These are phyloP conservation scores for Corchorus capsularis DNA, from an alignment of 345 rosid species.

Conservation along the genomic window DNA sequence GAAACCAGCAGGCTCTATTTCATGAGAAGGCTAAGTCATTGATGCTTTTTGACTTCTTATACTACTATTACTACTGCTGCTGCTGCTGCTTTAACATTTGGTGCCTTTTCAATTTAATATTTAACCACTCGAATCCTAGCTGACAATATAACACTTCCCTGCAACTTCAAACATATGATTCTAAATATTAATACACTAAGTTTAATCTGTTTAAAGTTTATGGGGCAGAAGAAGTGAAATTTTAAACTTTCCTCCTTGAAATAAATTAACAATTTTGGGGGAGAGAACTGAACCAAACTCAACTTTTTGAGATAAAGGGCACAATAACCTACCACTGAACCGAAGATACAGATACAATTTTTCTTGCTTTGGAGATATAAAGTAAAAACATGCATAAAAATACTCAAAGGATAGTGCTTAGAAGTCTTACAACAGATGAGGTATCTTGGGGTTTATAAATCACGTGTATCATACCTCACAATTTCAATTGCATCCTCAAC, in stretches of 20 bases:
- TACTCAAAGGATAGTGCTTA: constrained; percentile 1
- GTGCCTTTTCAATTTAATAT: neutral
- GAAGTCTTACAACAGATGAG: neutral
- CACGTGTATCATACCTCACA: constrained; percentile 58
- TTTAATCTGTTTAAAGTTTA: constrained; percentile 2
- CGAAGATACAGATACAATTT: neutral
- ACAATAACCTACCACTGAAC: constrained; percentile 43
- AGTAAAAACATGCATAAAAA: neutral
- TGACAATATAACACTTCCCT: neutral
- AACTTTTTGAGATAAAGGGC: neutral
- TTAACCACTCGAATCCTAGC: neutral
- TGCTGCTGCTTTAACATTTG: neutral
- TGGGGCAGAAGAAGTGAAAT: neutral
- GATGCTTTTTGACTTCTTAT: neutral
- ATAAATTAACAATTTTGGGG: neutral
- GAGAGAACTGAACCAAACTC: neutral
- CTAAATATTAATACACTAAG: neutral
- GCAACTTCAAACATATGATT: neutral
- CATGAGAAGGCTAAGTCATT: neutral
- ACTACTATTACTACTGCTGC: neutral
- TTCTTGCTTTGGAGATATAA: neutral
- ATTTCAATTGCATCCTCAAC: constrained; percentile 90
- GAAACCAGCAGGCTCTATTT: neutral
- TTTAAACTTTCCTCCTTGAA: neutral
- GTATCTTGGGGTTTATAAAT: constrained; percentile 12